Base-by-base conservation (phyloP, 1,139 yeast species). In the Zygosaccharomyces sapae region DNA sequence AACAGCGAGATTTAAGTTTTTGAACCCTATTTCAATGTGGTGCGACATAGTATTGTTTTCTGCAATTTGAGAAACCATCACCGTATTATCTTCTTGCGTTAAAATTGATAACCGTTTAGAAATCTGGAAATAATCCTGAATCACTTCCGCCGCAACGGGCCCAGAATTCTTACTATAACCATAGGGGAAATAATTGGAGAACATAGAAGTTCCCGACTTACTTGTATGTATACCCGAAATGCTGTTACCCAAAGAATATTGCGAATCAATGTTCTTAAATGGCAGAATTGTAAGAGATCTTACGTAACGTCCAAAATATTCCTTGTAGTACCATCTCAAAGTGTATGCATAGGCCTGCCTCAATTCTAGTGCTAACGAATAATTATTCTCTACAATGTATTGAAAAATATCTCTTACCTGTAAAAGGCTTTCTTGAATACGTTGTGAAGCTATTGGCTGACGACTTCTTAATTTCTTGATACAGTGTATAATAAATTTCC, bases 291-390 rank as follows among this genome's bases (percentile, higher is more conserved):
- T 86, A 49, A 92, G 69, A 1, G 95, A 83, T 55, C 84, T 79
- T 44, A 84, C 70, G 66, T 90, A 92, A 56, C 92, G 81, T 20
- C 84, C 81, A 62, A 92, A 90, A 55, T 86, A 78, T 46, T 85
- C 76, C 50, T 76, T 74, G 63, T 92, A 92, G 69, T 92, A 92
- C 98, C 98, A 92, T 58, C 78, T 74, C 88, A 90, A 89, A 1
- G 97, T 90, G 60, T 80, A 83, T 9, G 83, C 70, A 63, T 92
- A 92, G 0, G 97, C 97, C 57, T 78, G 76, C 50, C 81, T 76
- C 38, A 92, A 73, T 57, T 88, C 95, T n/a, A 70, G 63, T 0
- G 95, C 90, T 46, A 92, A 68, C n/a, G 80, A 75, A 3, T 76
- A 73, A 51, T 86, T 79, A 44, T 79, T 78, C 3, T 66, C 56